Evolutionary conservation across 805 yeast species (phyloP).

Genomic region (Diddensiella transvaalensis): DNA sequence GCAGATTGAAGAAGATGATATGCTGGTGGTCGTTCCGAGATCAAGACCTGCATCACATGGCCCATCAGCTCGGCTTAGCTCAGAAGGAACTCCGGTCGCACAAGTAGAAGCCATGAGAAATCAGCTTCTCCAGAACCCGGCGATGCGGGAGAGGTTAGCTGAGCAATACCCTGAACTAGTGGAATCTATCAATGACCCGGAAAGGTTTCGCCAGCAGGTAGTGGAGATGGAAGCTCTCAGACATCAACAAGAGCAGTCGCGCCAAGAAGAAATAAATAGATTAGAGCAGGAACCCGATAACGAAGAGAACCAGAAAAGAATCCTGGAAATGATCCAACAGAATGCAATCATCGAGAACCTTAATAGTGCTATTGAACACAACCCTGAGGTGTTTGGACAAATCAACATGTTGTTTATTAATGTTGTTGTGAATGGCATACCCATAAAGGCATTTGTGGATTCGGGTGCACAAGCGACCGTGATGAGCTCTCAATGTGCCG

Average conservation of each 20-base stretch:
- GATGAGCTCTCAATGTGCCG: slow-evolving; percentile 72
- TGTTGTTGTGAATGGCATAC: slow-evolving; percentile 71
- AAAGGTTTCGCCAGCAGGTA: slow-evolving; percentile 41
- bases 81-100: slow-evolving; percentile 9
- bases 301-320: slow-evolving; percentile 62
- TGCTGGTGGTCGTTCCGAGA: slow-evolving; percentile 39
- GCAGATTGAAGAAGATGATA: slow-evolving; percentile 55
- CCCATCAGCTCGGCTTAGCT: background rate
- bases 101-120: slow-evolving; percentile 34
- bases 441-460: slow-evolving; percentile 90
- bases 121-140: slow-evolving; percentile 35
- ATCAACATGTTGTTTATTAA: slow-evolving; percentile 83
- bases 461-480: slow-evolving; percentile 94
- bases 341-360: slow-evolving; percentile 77
- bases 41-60: background rate
- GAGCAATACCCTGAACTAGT: slow-evolving; percentile 48
- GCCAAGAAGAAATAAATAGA: slow-evolving; percentile 46
- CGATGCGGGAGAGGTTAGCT: slow-evolving; percentile 31
- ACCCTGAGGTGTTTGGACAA: slow-evolving; percentile 84
- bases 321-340: slow-evolving; percentile 63
- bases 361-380: slow-evolving; percentile 73
- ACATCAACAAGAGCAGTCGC: slow-evolving; percentile 34
- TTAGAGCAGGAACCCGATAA: slow-evolving; percentile 65
- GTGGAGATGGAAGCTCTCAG: slow-evolving; percentile 30
- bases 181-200: slow-evolving; percentile 45